Conservation (phyloP, 768 basidiomycete genomes). For the Termitomyces sp. region DNA sequence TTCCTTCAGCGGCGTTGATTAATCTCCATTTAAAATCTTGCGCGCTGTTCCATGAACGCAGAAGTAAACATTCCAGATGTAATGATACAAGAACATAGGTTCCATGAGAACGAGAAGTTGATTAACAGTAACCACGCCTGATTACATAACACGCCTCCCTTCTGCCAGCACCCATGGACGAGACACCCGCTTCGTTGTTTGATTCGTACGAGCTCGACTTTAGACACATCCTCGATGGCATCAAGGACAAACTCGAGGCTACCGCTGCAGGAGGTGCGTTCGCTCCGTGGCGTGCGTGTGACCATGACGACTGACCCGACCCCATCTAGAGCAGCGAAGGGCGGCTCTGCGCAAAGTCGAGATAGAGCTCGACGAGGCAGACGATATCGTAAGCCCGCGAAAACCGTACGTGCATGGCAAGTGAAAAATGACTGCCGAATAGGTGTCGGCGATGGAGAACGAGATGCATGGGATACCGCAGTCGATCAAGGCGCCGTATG, state of each 20-base stretch:
- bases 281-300: no score
- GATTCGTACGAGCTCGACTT: slow-evolving; percentile 86
- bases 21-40: no score
- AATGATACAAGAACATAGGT: no score
- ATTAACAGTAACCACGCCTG: no score
- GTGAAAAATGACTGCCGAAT: no score
- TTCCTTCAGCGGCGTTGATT: no score
- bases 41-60: no score
- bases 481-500: slow-evolving; percentile 69
- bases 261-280: slow-evolving; percentile 42
- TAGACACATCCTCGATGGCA: slow-evolving; percentile 56
- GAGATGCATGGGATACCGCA: slow-evolving; percentile 90
- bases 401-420: no score
- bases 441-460: slow-evolving; percentile 94
- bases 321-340: slow-evolving; percentile 69
- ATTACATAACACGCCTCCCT: no score
- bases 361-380: slow-evolving; percentile 89
- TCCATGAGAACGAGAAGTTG: no score
- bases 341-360: slow-evolving; percentile 74
- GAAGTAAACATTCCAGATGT: no score
- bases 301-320: no score
- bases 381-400: slow-evolving; percentile 69
- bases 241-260: slow-evolving; percentile 72
- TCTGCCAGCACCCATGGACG: slow-evolving; percentile 45
- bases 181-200: slow-evolving; percentile 65